phyloP scores from a whole-genome alignment of 768 basidiomycete genomes.

The Tulasnella sp. region DNA sequence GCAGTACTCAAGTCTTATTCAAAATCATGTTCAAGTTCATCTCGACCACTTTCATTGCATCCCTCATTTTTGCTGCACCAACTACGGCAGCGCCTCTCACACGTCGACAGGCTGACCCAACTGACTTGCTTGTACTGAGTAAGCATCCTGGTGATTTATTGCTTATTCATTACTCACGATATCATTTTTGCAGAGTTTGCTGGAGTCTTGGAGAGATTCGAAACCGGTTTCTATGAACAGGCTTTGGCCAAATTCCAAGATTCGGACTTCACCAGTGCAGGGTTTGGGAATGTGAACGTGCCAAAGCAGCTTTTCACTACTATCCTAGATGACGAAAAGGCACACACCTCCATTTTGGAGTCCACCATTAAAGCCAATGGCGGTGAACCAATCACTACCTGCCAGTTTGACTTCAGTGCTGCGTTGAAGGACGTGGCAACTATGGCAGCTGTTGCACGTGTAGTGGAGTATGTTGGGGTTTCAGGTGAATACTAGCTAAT shows the following conservation, averaged over 20 bases:
- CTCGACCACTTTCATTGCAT: constrained; percentile 8
- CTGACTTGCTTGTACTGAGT: constrained; percentile 38
- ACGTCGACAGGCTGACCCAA: constrained; percentile 28
- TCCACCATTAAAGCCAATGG: constrained; percentile 42
- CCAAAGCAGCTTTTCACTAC: constrained; percentile 46
- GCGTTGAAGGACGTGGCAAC: constrained; percentile 51
- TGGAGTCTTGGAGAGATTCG: constrained; percentile 59
- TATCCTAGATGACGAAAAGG: constrained; percentile 50
- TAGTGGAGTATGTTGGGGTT: constrained; percentile 66
- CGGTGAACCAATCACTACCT: constrained; percentile 38
- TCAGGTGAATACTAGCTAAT: constrained; percentile 29
- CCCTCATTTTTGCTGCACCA: constrained; percentile 16
- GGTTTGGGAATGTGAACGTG: constrained; percentile 42
- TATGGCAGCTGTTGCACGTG: constrained; percentile 58
- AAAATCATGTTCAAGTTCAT: constrained; percentile 12
- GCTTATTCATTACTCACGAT: not conserved
- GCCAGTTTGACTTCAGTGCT: constrained; percentile 54
- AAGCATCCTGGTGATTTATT: constrained; percentile 12
- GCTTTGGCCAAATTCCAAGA: constrained; percentile 51
- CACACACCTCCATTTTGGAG: constrained; percentile 34
- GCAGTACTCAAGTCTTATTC: constrained; percentile 3
- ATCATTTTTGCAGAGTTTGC: constrained; percentile 46
- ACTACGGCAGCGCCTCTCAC: constrained; percentile 36
- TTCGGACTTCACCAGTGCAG: constrained; percentile 50
- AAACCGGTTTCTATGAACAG: constrained; percentile 53